Evolutionary conservation across 208 protist species (phyloP), one percentile per base, ranked within the genome.

Genomic region (Strigomonas oncopelti): DNA sequence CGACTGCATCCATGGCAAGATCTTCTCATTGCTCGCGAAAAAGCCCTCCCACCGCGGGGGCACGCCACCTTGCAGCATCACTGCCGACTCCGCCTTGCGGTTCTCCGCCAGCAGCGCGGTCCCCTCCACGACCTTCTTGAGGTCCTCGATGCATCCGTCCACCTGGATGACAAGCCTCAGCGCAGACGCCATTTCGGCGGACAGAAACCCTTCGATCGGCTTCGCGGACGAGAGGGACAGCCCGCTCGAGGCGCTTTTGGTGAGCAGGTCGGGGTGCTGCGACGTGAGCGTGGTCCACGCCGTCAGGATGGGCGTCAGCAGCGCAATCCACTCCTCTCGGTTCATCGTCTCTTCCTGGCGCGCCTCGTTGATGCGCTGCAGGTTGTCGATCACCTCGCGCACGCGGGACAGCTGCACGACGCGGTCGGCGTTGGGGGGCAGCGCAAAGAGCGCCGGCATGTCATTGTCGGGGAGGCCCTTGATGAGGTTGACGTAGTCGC

Each of bases 361-460:
- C 1, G 81, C 72, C 60, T 94, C 84, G 71, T 81, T 73, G 60
- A 98, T 79, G 22, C 75, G 77, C 73, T 96, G 92, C 36, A 98
- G 82, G 70, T 95, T 82, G 18, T 62, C 68, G 0, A 93, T 85
- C 13, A 98, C 61, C 16, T 72, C 46, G 4, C 82, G 75, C 32
- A 91, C 83, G 28, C 79, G 72, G 5, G 82, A 75, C 16, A 90
- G 69, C 77, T 98, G 96, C 58, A 98, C 91, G 7, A 95, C 85
- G 45, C 91, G 82, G 74, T 98, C 95, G 16, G 94, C 87, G 72
- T 99, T 99, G 14, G 93, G 81, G 1, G 97, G 96, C 22, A 99
- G 83, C 8, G 88, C 83, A 77, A 99, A 98, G 32, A 98, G 68
- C 16, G 71, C 68, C 3, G 97, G 96, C 24, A 87, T 75, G 72